Evolutionary conservation across 768 basidiomycete genomes (phyloP).

Genomic region (Kwoniella heveanensis): DNA sequence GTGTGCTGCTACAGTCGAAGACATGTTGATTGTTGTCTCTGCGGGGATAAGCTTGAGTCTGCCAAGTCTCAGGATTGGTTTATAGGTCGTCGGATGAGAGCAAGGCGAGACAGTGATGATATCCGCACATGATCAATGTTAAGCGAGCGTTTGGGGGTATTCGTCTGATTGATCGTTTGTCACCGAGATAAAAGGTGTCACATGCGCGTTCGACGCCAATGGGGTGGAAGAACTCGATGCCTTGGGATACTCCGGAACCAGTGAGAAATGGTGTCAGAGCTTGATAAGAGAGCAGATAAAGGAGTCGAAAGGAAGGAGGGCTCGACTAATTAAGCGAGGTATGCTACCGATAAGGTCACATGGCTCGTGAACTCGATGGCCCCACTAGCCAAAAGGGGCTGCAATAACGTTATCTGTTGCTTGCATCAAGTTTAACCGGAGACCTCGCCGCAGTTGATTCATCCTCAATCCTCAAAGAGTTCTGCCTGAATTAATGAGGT

Average conservation of each 20-base stretch:
- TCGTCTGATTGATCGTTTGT: not conserved
- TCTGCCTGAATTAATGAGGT: conserved; percentile 1
- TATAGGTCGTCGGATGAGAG: not conserved
- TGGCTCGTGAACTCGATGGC: too few species aligned
- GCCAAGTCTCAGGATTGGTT: not conserved
- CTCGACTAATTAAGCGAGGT: too few species aligned
- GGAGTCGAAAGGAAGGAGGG: too few species aligned
- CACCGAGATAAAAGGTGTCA: too few species aligned
- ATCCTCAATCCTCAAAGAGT: not conserved
- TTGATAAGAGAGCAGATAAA: too few species aligned
- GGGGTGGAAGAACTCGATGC: too few species aligned
- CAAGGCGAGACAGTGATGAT: not conserved
- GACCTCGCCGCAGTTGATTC: not conserved
- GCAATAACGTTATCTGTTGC: not conserved
- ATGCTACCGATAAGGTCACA: too few species aligned
- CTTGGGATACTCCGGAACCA: too few species aligned
- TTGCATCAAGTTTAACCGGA: not conserved
- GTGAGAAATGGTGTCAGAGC: too few species aligned
- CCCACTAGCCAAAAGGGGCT: too few species aligned
- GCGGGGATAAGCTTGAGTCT: not conserved
- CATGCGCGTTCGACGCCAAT: too few species aligned
- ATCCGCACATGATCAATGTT: not conserved
- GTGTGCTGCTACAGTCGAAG: conserved; percentile 1
- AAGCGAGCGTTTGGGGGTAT: not conserved
- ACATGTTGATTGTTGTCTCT: conserved; percentile 3